These are phyloP conservation scores for Crucihimalaya himalaica DNA, from an alignment of 345 rosid species.

Conservation along the genomic window DNA sequence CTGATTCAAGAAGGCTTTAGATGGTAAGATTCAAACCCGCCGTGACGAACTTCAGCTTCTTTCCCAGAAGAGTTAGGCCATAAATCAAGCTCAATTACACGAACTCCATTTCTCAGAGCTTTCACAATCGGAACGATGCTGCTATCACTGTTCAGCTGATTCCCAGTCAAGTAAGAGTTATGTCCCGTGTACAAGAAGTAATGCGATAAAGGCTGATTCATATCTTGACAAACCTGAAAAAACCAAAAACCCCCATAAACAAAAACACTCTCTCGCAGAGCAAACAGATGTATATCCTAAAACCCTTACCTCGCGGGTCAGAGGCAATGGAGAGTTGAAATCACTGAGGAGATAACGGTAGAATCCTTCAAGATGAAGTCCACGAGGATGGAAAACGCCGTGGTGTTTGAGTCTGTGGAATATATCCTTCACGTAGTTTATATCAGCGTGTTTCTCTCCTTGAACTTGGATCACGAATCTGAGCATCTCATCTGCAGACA, in stretches of 20 bases:
- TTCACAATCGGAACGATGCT: conserved; percentile 58
- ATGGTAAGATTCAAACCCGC: conserved; percentile 53
- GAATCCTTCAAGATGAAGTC: conserved; percentile 57
- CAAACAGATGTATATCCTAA: background rate
- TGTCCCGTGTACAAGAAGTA: conserved; percentile 84
- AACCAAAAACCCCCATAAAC: background rate
- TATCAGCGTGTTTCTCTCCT: conserved; percentile 56
- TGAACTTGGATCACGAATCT: conserved; percentile 64
- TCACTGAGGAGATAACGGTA: conserved; percentile 42
- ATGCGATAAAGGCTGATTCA: conserved; percentile 73
- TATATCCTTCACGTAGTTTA: conserved; percentile 50
- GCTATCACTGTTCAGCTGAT: conserved; percentile 67
- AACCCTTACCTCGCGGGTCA: conserved; percentile 17
- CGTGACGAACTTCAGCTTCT: conserved; percentile 67
- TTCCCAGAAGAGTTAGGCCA: conserved; percentile 65
- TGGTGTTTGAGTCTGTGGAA: conserved; percentile 43
- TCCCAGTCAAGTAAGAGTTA: conserved; percentile 86
- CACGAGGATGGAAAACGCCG: conserved; percentile 41
- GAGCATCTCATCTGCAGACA: conserved; percentile 57
- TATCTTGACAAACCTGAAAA: conserved; percentile 67
- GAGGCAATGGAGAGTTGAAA: conserved; percentile 51
- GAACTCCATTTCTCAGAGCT: conserved; percentile 63
- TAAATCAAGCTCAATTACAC: conserved; percentile 86
- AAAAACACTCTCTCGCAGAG: background rate
- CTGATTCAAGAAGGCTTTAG: conserved; percentile 1